Evolutionary conservation across 257 asterid species (phyloP).

Genomic region (Dorcoceras hygrometricum): DNA sequence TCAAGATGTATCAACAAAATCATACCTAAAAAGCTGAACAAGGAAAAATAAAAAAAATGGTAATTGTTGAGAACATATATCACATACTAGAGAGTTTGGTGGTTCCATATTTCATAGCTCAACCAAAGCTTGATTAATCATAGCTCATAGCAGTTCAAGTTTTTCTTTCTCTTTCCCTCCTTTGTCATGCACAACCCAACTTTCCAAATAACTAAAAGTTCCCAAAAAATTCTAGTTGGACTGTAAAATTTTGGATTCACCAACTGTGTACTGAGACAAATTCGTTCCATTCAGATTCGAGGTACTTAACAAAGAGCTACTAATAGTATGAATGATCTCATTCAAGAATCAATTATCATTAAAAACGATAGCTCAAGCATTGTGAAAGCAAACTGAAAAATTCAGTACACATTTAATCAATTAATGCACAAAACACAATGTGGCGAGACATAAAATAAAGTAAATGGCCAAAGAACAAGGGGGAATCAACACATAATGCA

Average conservation of each 20-base stretch:
- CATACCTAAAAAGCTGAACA: not conserved
- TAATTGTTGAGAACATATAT: not conserved
- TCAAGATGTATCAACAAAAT: constrained; percentile 18
- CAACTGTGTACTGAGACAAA: not conserved
- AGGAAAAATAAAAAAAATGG: not conserved
- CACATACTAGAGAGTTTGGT: not conserved
- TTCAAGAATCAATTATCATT: not conserved
- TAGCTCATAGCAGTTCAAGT: not conserved
- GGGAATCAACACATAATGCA: not conserved
- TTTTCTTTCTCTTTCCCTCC: not conserved
- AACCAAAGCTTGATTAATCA: constrained; percentile 5
- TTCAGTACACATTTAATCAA: too few relatives aligned
- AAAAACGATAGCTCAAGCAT: not conserved
- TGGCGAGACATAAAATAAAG: not conserved
- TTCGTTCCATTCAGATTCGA: not conserved
- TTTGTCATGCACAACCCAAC: not conserved
- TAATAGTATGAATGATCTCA: not conserved
- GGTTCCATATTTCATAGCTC: not conserved
- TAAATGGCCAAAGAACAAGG: not conserved
- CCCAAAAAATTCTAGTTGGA: not conserved
- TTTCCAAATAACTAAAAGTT: not conserved
- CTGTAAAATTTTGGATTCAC: not conserved
- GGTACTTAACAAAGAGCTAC: not conserved
- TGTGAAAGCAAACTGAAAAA: not conserved
- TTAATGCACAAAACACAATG: too few relatives aligned